Evolutionary conservation across 352 stramenopile genomes (phyloP), one percentile per base, ranked within the genome.

Genomic region (Globisporangium lucens): DNA sequence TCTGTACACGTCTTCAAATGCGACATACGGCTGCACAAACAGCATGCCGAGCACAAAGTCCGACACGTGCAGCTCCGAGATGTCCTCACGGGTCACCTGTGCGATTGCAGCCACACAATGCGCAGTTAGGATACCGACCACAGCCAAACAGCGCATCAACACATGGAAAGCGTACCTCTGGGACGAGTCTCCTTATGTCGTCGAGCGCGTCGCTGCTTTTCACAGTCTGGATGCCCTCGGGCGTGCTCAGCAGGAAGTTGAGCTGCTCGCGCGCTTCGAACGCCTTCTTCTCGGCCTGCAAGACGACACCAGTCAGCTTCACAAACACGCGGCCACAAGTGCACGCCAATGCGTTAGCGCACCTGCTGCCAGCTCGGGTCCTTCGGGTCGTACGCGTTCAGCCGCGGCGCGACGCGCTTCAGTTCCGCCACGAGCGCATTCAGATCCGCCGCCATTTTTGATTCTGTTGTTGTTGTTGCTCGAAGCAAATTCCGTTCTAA

Each of bases 31-130:
- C 68, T 89, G 70, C 68, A 91, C 81, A 65, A 89, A 93, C 46
- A 94, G 75, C 73, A 94, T 81, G 1, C 84, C 85, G 46, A 94
- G 79, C 51, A 92, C 85, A 69, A 94, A 94, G 63, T 94, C 84
- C 8, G 78, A 73, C 38, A 94, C 81, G 56, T 87, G 84, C 10
- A 94, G 80, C 73, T 91, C 82, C 12, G 80, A 66, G 47, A 94
- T 90, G 56, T 92, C 83, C 56, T 84, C 82, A 9, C 83, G 82
- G 6, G 83, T 86, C 13, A 70, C 74, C 82, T 91, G 57, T 20
- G 24, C 4, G 10, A 27, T 22, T 22, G 43, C n/a, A 47, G 15
- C 57, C 51, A 46, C 51, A 24, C 27, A 46, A 36, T 20, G 30
- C 30, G 29, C 47, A 29, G 1, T 61, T 10, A 47, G 30, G 22